Conservation (phyloP, 2,329 filamentous ascomycete species). For the Colletotrichum ledebouriae region DNA sequence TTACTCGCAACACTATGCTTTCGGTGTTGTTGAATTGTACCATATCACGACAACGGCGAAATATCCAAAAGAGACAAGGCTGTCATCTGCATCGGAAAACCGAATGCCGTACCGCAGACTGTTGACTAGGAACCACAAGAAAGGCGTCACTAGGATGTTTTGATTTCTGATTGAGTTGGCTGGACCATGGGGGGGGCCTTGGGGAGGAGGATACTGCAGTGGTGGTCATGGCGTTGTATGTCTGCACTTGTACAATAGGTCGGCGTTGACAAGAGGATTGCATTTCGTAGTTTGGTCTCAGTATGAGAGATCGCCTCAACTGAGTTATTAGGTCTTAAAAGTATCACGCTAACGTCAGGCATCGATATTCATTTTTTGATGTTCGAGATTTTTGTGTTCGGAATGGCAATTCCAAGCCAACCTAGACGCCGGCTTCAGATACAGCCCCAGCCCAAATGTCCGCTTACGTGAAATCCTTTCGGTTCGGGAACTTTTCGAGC, state of each 20-base stretch:
- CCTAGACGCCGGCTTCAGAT: no score
- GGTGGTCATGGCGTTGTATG: constrained; percentile 33
- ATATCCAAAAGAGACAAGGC: background rate
- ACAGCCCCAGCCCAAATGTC: no score
- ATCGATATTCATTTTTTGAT: background rate
- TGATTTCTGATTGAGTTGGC: constrained; percentile 25
- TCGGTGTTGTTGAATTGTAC: constrained; percentile 27
- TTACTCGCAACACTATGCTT: background rate
- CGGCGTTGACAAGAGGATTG: constrained; percentile 26
- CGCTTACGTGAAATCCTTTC: background rate
- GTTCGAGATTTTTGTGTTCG: no score
- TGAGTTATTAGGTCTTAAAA: constrained; percentile 23
- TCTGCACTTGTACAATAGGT: constrained; percentile 31
- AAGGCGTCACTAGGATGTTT: constrained; percentile 33
- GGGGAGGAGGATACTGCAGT: constrained; percentile 14
- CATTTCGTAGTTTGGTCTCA: constrained; percentile 23
- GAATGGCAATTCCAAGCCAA: no score
- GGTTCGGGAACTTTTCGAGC: no score
- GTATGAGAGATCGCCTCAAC: constrained; percentile 8
- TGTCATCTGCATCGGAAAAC: background rate
- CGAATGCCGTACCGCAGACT: background rate
- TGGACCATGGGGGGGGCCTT: constrained; percentile 10
- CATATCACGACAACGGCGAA: constrained; percentile 30
- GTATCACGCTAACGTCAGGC: constrained; percentile 16
- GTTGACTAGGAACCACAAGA: constrained; percentile 16